Percentiles rank a stretch among this genome's conserved stretches.
Evolutionary conservation across 306 rosid genomes (phyloP).

Genomic region (Ammopiptanthus mongolicus): DNA sequence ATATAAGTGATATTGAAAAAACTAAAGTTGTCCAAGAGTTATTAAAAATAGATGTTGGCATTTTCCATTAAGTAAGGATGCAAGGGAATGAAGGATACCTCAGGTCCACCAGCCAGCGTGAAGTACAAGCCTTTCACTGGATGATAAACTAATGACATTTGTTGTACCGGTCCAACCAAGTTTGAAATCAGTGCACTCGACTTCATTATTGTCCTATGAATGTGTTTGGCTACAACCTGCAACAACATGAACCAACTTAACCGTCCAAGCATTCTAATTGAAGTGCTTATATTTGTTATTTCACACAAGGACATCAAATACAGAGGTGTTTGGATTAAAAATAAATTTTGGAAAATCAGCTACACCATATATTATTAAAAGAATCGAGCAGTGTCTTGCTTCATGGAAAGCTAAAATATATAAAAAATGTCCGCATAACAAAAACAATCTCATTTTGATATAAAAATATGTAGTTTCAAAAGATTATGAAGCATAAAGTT

Average conservation of each 20-base stretch:
- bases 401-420: too few species aligned
- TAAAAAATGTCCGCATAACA: too few species aligned
- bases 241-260: not conserved
- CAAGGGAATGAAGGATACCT: constrained; percentile 33
- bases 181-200: constrained; percentile 48
- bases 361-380: too few species aligned
- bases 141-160: constrained; percentile 41
- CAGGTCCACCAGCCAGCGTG: constrained; percentile 40
- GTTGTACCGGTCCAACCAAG: constrained; percentile 54
- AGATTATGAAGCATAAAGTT: too few species aligned
- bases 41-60: too few species aligned
- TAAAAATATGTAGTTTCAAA: too few species aligned
- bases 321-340: too few species aligned
- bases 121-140: constrained; percentile 44
- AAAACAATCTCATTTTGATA: too few species aligned
- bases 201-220: constrained; percentile 30
- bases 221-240: constrained; percentile 45
- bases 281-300: not conserved
- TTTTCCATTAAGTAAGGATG: not conserved
- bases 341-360: too few species aligned
- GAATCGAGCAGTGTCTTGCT: too few species aligned
- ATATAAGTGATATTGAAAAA: too few species aligned
- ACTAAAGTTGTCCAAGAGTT: too few species aligned
- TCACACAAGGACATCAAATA: not conserved
- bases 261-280: not conserved